Evolutionary conservation across 1,284 basidiomycete species (phyloP), one percentile per base, ranked within the genome.

Genomic region (Leccinum fuscescens): DNA sequence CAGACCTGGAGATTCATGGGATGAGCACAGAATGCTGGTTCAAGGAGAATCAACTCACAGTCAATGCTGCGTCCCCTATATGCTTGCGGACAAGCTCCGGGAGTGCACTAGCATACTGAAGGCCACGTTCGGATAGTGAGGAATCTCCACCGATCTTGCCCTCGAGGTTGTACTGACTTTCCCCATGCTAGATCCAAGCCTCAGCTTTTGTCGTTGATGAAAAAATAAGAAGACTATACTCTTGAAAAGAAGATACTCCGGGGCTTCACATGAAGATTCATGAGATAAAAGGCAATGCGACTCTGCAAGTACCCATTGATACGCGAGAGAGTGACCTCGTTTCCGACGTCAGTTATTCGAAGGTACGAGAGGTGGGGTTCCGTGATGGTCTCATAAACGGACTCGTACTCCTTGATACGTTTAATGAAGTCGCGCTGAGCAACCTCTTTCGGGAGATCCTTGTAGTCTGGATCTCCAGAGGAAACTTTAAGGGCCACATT

Each of bases 131-230:
- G 0, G 95, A 98, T 37, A 99, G 79, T 22, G 88, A 77, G 1
- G 96, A 92, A 72, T 99, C 97, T 11, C 97, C 97, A 17, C 97
- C 97, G 65, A 99, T 98, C 78, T 96, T 94, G 29, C 96, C 96
- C 68, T 94, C 89, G 4, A 99, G 88, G 71, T 99, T 99, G 78
- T 86, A 98, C 77, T 96, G 93, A 70, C 94, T 97, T 77, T 99
- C 97, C 12, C 97, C 97, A 71, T 99, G 97, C 93, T 96, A 67
- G n/a, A 57, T 33, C 33, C 31, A 60, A 20, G 20, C 60, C 56
- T 54, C 22, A 58, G 53, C 29, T 12, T 11, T 14, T 5, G 31
- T n/a, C 20, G 3, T 11, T 14, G 9, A 17, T 14, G 9, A 17
- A 12, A 56, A 6, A 58, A 15, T 57, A 66, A 55, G 17, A 50